Base-by-base conservation (phyloP, 306 rosid genomes). In the Hippophae rhamnoides region DNA sequence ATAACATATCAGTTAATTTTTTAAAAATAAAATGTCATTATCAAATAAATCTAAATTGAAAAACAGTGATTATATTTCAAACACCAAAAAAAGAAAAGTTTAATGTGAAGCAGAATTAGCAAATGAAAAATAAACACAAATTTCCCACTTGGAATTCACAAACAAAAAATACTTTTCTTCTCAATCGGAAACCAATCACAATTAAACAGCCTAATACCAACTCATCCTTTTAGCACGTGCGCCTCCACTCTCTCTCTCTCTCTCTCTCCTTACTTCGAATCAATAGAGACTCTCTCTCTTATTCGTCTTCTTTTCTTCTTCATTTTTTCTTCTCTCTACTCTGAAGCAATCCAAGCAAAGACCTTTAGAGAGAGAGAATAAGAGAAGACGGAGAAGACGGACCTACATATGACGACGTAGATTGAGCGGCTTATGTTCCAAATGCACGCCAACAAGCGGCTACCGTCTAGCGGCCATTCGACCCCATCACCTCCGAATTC, bases 401-500 rank as follows among this genome's bases (percentile, higher is more conserved):
- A 62, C 52, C 68, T 65, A 69, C 69, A 65, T 47, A 41, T 70
- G 74, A 70, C 58, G 68, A 64, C 27, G 46, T 42, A 55, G 27
- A 40, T 13, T 40, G 45, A 62, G 14, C 52, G 5, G 38, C 5
- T 31, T 2, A 31, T 31, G 23, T 41, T 26, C 55, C 73, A 57
- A 72, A 92, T 92, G 98, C 93, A 85, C 84, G 69, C 94, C 12
- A 74, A 77, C 72, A 83, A 79, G 62, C 84, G 98, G 84, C 83
- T 92, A 67, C 98, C 98, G 56, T 81, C 79, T 67, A 85, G 98
- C 66, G 98, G 98, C 60, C 98, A 87, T 74, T 73, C 79, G 56
- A 79, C 95, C 57, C 98, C 98, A 42, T 87, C 98, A 10, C 87
- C 98, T 44, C 98, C 98, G 41, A 73, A 58, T 52, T 92, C 98